Base-by-base conservation (phyloP, 495 filamentous ascomycete species). In the Sphaerosporella brunnea region DNA sequence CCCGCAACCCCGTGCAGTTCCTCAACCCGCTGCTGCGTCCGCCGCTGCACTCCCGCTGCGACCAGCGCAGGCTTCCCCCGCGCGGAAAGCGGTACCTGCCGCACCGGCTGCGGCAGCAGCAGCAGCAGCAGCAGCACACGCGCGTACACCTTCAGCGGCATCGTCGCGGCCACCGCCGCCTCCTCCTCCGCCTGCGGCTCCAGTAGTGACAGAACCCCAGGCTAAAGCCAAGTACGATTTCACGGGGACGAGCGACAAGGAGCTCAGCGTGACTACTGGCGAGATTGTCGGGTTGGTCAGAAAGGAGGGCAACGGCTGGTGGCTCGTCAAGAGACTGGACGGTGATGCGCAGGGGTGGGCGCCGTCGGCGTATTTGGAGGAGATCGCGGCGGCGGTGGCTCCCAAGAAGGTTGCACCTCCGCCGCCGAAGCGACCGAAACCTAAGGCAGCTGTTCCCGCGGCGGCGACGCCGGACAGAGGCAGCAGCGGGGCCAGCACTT, bases 221-320 rank as follows among this genome's bases (percentile, higher is more conserved):
- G 82, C 75, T 52, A 78, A 76, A 67, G 92, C 81, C 4, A 60
- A 93, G 28, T 99, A 96, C 55, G 84, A 92, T 53, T 99, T 95
- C 58, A 68, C 62, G 36, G 84, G 86, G 19, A 75, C 81, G 48
- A 80, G 70, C 40, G 69, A 73, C 43, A 90, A 84, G 51, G 84
- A 94, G 63, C 68, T 96, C 16, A 75, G 77, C 13, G 68, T 99
- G 21, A 71, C 62, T 47, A 73, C 77, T 34, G 85, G 79, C 45
- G 81, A 95, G 51, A 65, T 93, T 23, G 71, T 99, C 32, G 74
- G 87, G 60, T 75, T 96, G 51, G 69, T 92, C 9, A 78, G 82
- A 49, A 94, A 94, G 63, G 88, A 93, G 65, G 69, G 65, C 50
- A 94, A 95, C 57, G 90, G 90, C 36, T 96, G 92, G 92, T 95